Evolutionary conservation across 2,329 filamentous ascomycete species (phyloP).

Genomic region (Cercospora nicotianae): DNA sequence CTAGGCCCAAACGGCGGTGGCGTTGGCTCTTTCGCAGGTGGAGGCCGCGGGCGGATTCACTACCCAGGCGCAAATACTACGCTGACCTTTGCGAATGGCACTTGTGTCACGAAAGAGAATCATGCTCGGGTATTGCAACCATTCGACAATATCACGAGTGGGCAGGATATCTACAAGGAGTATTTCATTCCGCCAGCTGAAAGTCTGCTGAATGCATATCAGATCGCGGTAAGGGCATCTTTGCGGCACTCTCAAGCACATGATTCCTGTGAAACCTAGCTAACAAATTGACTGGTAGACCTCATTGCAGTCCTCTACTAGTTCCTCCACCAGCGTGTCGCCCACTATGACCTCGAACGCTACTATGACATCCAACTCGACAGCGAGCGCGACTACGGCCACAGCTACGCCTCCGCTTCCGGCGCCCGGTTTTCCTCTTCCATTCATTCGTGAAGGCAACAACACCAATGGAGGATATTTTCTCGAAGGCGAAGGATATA

Average conservation of each 20-base stretch:
- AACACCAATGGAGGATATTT: slow-evolving; percentile 52
- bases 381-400: not conserved
- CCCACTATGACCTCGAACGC: slow-evolving; percentile 9
- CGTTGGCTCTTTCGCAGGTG: slow-evolving; percentile 48
- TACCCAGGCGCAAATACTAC: slow-evolving; percentile 48
- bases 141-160: slow-evolving; percentile 46
- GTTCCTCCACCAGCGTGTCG: slow-evolving; percentile 21
- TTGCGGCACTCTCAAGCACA: not conserved
- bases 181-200: slow-evolving; percentile 31
- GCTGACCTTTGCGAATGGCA: slow-evolving; percentile 50
- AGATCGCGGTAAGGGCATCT: slow-evolving; percentile 21
- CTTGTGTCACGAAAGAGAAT: slow-evolving; percentile 44
- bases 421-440: slow-evolving; percentile 47
- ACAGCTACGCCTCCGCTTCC: slow-evolving; percentile 18
- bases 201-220: slow-evolving; percentile 28
- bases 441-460: slow-evolving; percentile 42
- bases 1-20: slow-evolving; percentile 44
- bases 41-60: slow-evolving; percentile 45
- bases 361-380: not conserved
- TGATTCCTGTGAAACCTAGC: not conserved
- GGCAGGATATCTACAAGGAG: slow-evolving; percentile 45
- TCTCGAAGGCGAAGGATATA: slow-evolving; percentile 46
- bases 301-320: not conserved
- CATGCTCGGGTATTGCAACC: slow-evolving; percentile 46
- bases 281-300: not conserved